phyloP scores from a whole-genome alignment of 495 filamentous ascomycete genomes.

The Rhypophila decipiens region DNA sequence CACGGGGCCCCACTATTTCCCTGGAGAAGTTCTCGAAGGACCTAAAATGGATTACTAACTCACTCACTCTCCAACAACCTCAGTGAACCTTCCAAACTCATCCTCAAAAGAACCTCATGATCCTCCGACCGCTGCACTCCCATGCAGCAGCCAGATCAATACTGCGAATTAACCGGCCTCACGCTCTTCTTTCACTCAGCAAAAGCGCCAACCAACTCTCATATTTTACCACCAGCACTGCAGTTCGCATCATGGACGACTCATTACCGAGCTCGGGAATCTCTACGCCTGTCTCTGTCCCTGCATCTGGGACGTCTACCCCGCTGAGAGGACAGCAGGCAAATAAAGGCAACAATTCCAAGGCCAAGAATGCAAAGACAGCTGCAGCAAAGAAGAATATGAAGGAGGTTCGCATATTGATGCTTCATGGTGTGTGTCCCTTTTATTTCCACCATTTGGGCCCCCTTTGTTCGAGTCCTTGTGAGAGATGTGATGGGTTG shows the following conservation, averaged over 20 bases:
- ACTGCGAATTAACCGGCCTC: neutral
- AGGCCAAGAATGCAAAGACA: slow-evolving; percentile 2
- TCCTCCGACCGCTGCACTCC: neutral
- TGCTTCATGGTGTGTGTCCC: slow-evolving; percentile 50
- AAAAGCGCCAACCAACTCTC: too few relatives aligned
- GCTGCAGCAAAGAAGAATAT: slow-evolving; percentile 14
- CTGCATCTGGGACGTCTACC: too few relatives aligned
- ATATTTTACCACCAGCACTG: too few relatives aligned
- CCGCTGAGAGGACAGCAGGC: too few relatives aligned
- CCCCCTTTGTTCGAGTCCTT: neutral
- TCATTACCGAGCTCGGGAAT: too few relatives aligned
- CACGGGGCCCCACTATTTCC: too few relatives aligned
- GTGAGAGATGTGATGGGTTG: too few relatives aligned
- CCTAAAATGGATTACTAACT: too few relatives aligned
- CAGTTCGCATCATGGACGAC: too few relatives aligned
- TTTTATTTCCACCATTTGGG: neutral
- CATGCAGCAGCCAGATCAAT: slow-evolving; percentile 1
- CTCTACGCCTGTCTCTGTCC: too few relatives aligned
- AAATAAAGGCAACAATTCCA: slow-evolving; percentile 4
- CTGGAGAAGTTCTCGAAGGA: too few relatives aligned
- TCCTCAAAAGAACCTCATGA: slow-evolving; percentile 1
- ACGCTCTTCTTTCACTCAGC: neutral
- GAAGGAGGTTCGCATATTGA: slow-evolving; percentile 46
- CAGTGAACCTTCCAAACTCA: neutral
- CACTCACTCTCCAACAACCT: too few relatives aligned